Evolutionary conservation across 139 green algal species (phyloP), one percentile per base, ranked within the genome.

Genomic region (Pycnococcus provasolii): DNA sequence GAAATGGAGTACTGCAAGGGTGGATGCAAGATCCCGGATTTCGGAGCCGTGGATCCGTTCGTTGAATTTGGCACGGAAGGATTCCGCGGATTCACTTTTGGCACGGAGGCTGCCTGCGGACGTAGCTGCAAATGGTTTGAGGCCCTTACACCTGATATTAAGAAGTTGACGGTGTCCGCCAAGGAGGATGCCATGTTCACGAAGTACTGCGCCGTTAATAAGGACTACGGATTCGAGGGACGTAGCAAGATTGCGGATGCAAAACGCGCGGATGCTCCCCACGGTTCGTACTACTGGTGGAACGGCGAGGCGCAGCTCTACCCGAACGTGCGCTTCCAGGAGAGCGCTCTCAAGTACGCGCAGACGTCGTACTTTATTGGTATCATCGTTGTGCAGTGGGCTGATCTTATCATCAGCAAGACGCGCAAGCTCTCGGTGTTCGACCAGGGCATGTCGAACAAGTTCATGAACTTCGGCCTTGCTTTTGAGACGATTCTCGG

Each of bases 331-430:
- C 53, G 72, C 41, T 84, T 85, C 65, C 84, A 91, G 66, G 26
- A 43, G 3, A 72, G 72, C 57, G 76, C 80, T 51, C 76, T 92
- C 52, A 37, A 40, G 4, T 81, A 84, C 61, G 86, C 66, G 1
- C 86, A 91, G 74, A 82, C 77, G 7, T 82, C 86, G 26, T 92
- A 91, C 76, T 91, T 91, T 59, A 70, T 85, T 39, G 73, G 68
- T 0, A 80, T 90, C 52, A 76, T 91, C 43, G 67, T 83, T 62
- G 75, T 71, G 46, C 60, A 85, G 71, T 86, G 81, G 77, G 77
- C 73, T 4, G 85, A 89, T 62, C 72, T 90, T 48, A 60, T 91
- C 1, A 79, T 91, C 44, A 77, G 64, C 78, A 91, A 91, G 81
- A 91, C 84, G 5, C 79, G 86, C 60, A 86, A 84, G 59, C 73